Conservation (phyloP, 352 stramenopile genomes). For the Globisporangium megalacanthum region DNA sequence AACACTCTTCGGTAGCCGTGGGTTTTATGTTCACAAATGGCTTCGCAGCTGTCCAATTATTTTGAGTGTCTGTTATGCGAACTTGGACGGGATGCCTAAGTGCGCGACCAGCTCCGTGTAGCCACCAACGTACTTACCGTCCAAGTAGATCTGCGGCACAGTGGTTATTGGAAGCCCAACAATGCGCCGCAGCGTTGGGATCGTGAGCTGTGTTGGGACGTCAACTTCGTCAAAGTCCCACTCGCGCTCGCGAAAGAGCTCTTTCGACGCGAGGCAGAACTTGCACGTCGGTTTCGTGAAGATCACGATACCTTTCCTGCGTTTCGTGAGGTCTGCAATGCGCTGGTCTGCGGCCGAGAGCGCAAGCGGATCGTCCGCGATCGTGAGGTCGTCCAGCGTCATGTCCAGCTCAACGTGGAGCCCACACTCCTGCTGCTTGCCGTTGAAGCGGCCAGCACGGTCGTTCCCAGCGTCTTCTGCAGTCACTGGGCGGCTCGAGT, state of each 20-base stretch:
- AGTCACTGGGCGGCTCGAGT: constrained; percentile 80
- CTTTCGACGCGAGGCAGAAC: constrained; percentile 62
- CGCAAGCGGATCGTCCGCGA: constrained; percentile 44
- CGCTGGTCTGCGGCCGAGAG: constrained; percentile 39
- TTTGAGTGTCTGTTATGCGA: constrained; percentile 14
- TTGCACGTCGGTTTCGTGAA: constrained; percentile 80
- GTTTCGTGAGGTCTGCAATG: constrained; percentile 34
- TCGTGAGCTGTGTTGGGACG: constrained; percentile 48
- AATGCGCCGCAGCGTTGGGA: constrained; percentile 50
- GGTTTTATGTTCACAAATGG: no score
- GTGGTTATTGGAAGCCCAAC: constrained; percentile 54
- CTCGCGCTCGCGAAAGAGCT: constrained; percentile 42
- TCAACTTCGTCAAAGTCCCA: constrained; percentile 67
- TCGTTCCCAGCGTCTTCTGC: constrained; percentile 58
- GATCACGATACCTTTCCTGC: constrained; percentile 47
- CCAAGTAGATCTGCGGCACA: constrained; percentile 76
- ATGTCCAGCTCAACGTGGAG: constrained; percentile 77
- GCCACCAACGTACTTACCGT: constrained; percentile 72
- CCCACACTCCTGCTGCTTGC: constrained; percentile 76
- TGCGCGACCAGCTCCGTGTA: constrained; percentile 70
- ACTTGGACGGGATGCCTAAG: constrained; percentile 55
- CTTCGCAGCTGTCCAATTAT: no score
- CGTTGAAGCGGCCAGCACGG: constrained; percentile 73
- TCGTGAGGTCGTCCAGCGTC: constrained; percentile 38
- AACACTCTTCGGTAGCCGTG: no score